Conservation (phyloP, 768 basidiomycete genomes). For the Coprinellus micaceus region DNA sequence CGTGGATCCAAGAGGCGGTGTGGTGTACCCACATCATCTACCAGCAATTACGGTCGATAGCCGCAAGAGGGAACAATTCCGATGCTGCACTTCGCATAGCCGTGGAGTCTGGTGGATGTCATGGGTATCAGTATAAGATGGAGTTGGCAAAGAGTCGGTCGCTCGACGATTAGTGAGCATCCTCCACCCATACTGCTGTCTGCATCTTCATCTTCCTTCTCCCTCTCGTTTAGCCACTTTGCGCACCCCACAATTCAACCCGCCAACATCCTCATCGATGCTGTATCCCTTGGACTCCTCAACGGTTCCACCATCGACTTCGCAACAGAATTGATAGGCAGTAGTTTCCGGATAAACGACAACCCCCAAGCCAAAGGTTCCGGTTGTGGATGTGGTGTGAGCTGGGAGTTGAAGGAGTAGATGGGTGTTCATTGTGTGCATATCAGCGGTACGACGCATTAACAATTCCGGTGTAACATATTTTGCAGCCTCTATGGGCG, state of each 20-base stretch:
- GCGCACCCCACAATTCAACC: constrained; percentile 67
- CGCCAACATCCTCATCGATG: constrained; percentile 80
- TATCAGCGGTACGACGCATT: background rate
- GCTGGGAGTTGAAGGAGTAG: constrained; percentile 80
- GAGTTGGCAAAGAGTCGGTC: constrained; percentile 60
- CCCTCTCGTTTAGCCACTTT: constrained; percentile 49
- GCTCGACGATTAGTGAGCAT: constrained; percentile 80
- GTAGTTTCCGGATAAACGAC: constrained; percentile 74
- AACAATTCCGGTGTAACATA: background rate
- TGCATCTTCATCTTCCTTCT: background rate
- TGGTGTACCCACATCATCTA: constrained; percentile 7
- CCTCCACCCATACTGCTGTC: background rate
- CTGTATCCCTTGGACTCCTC: constrained; percentile 76
- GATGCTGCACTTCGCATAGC: constrained; percentile 72
- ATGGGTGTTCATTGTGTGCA: background rate
- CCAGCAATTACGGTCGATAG: constrained; percentile 76
- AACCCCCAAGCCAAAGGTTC: constrained; percentile 91
- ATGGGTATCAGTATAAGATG: constrained; percentile 96
- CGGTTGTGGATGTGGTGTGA: constrained; percentile 94
- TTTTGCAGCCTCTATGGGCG: background rate
- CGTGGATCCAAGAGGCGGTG: background rate
- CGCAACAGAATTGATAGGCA: constrained; percentile 92
- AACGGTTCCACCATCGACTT: constrained; percentile 90
- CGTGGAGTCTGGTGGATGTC: constrained; percentile 94
- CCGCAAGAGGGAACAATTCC: constrained; percentile 57